Evolutionary conservation across 1,284 basidiomycete species (phyloP).

Genomic region (Neolentinus lepideus): DNA sequence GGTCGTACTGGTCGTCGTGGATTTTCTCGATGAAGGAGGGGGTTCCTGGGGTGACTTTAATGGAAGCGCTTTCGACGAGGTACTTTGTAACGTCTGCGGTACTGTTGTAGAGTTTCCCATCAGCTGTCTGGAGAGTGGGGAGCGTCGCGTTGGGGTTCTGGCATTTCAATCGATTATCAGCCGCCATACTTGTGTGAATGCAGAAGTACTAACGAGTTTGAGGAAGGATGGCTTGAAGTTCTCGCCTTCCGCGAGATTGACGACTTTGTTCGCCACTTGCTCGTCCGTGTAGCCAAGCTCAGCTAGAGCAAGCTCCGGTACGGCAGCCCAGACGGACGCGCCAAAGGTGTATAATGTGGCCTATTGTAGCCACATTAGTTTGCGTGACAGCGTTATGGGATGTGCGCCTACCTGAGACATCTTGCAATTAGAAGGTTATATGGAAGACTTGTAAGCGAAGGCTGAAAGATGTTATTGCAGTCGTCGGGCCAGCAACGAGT

Average conservation of each 20-base stretch:
- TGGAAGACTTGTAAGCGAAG: no score
- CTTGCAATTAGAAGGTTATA: background rate
- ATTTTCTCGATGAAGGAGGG: constrained; percentile 32
- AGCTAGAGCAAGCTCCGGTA: constrained; percentile 35
- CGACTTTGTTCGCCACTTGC: constrained; percentile 26
- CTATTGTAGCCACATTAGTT: constrained; percentile 12
- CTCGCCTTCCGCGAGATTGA: constrained; percentile 44
- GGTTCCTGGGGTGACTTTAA: constrained; percentile 29
- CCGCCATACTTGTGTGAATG: background rate
- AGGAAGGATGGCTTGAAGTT: constrained; percentile 59
- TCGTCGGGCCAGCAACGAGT: no score
- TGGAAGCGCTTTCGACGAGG: constrained; percentile 34
- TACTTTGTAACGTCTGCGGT: constrained; percentile 41
- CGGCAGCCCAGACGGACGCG: constrained; percentile 41
- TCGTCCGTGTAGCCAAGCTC: constrained; percentile 35
- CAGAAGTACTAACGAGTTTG: constrained; percentile 30
- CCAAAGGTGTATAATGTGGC: constrained; percentile 37
- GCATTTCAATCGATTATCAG: background rate
- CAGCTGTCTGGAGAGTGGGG: constrained; percentile 38
- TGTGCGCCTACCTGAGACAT: background rate
- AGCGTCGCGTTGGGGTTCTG: constrained; percentile 51
- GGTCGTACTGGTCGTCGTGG: constrained; percentile 50
- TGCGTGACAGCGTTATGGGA: background rate
- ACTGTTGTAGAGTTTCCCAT: constrained; percentile 37
- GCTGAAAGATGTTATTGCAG: no score